Evolutionary conservation across 352 stramenopile species (phyloP).

Genomic region (Pythium scleroteichum): DNA sequence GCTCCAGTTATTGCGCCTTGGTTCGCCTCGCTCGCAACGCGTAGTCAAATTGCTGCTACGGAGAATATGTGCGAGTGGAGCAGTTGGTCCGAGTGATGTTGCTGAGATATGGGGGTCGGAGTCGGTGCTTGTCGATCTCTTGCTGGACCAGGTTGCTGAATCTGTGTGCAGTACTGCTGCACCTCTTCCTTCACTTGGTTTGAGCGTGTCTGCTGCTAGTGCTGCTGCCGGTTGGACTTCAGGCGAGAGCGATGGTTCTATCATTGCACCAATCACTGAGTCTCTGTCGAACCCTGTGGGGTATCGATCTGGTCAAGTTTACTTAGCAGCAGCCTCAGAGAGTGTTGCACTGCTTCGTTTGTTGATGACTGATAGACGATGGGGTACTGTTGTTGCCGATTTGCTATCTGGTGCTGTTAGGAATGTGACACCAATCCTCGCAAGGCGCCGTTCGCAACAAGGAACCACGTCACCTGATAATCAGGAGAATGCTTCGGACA

Average conservation of each 20-base stretch:
- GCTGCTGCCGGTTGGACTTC: constrained; percentile 12
- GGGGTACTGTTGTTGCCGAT: constrained; percentile 61
- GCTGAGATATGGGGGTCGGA: constrained; percentile 76
- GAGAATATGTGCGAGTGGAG: constrained; percentile 67
- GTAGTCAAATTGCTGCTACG: constrained; percentile 82
- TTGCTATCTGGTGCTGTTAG: constrained; percentile 70
- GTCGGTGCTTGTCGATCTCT: constrained; percentile 76
- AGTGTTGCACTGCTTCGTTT: constrained; percentile 77
- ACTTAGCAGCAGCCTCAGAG: constrained; percentile 73
- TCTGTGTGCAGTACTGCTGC: constrained; percentile 80
- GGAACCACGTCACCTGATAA: neutral
- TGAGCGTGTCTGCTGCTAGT: constrained; percentile 38
- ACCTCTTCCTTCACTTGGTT: constrained; percentile 54
- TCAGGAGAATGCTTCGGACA: constrained; percentile 38
- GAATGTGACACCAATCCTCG: constrained; percentile 70
- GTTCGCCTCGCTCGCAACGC: constrained; percentile 77
- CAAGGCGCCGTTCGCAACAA: constrained; percentile 12
- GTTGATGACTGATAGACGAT: constrained; percentile 67
- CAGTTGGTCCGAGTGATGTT: constrained; percentile 64
- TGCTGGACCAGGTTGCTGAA: constrained; percentile 87
- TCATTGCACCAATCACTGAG: constrained; percentile 45
- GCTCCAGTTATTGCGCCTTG: constrained; percentile 73
- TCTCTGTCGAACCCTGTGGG: constrained; percentile 82
- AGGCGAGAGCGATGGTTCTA: constrained; percentile 6
- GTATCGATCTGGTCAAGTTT: constrained; percentile 82